Percentiles rank a stretch among this genome's conserved stretches.
These are phyloP conservation scores for Aeschynomene evenia DNA, from an alignment of 306 rosid species.

Conservation along the genomic window DNA sequence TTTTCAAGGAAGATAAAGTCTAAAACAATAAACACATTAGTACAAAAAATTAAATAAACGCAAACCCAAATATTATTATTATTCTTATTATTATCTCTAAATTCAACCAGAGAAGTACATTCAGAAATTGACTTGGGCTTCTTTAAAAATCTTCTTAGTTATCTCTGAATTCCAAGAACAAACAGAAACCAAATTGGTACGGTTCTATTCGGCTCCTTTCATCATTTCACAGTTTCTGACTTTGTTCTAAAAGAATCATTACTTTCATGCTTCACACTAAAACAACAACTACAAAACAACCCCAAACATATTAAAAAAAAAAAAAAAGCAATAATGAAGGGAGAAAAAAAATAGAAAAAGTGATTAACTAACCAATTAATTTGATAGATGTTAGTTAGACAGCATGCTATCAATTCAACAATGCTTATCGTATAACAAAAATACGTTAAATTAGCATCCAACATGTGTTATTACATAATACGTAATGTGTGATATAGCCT, in stretches of 20 bases:
- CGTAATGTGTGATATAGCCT: no score
- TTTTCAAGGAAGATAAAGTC: constrained; percentile 44
- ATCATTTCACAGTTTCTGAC: constrained; percentile 40
- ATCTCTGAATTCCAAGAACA: constrained; percentile 2
- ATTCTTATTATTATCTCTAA: neutral
- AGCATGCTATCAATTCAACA: no score
- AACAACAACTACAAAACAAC: constrained; percentile 32
- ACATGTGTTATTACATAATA: no score
- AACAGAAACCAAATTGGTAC: neutral
- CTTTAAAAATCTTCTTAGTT: neutral
- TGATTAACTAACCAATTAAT: neutral
- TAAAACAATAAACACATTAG: neutral
- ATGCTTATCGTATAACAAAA: no score
- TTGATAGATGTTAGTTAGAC: no score
- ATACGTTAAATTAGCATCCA: no score
- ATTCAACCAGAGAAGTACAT: neutral
- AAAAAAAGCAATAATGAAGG: constrained; percentile 22
- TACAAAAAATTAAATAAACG: neutral
- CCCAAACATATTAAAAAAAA: no score
- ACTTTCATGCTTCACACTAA: constrained; percentile 56
- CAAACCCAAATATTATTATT: constrained; percentile 24
- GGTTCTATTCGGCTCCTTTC: constrained; percentile 29
- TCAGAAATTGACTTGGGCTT: constrained; percentile 5
- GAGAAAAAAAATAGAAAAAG: neutral
- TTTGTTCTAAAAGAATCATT: constrained; percentile 43